Evolutionary conservation across 176 grass and related monocot species (phyloP).

Genomic region (sorghum (Sorghum bicolor)): Sorghum_bicolor_NCBIv3 NC_012870.2:76992501-76993000

Average conservation of each 20-base stretch:
- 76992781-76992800: neutral
- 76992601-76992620: neutral
- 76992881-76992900: neutral
- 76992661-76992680: constrained; percentile 75
- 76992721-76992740: constrained; percentile 60
- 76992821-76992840: neutral
- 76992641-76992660: constrained; percentile 73
- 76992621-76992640: neutral
- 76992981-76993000: neutral
- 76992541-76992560: neutral
- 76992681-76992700: constrained; percentile 83
- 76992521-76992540: constrained; percentile 22
- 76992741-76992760: constrained; percentile 13
- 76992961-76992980: neutral
- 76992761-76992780: constrained; percentile 5
- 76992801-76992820: neutral
- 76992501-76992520: constrained; percentile 71
- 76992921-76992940: neutral
- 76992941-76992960: neutral
- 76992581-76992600: neutral
- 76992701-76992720: constrained; percentile 82
- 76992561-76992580: neutral
- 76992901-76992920: neutral
- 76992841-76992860: neutral
- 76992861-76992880: neutral